A percentile compares a stretch with the other conserved stretches of the same genome.
phyloP scores from a whole-genome alignment of 208 protist species.

The Sergeia podlipaevii region DNA sequence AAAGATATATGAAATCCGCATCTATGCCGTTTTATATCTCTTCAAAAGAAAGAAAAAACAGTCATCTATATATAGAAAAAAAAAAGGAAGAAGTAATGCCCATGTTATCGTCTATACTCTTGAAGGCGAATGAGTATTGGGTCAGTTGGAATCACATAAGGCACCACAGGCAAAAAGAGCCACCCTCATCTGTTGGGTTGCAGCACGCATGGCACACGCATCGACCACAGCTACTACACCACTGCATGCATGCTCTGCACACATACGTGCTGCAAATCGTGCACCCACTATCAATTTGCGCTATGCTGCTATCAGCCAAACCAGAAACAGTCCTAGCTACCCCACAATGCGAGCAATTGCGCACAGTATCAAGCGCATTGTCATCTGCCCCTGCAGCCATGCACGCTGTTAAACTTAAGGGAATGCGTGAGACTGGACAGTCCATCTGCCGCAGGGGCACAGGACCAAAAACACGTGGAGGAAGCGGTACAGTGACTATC shows the following conservation, averaged over 20 bases:
- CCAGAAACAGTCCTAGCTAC: too few relatives aligned
- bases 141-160: too few relatives aligned
- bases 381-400: slow-evolving; percentile 71
- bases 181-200: slow-evolving; percentile 68
- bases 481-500: slow-evolving; percentile 18
- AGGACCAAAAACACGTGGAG: slow-evolving; percentile 13
- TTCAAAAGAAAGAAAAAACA: too few relatives aligned
- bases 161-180: slow-evolving; percentile 66
- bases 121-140: too few relatives aligned
- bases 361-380: slow-evolving; percentile 65
- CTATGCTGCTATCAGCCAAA: too few relatives aligned
- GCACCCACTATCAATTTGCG: slow-evolving; percentile 15
- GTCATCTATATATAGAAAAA: too few relatives aligned
- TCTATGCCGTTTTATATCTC: too few relatives aligned
- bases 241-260: slow-evolving; percentile 23
- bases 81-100: too few relatives aligned
- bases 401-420: too few relatives aligned
- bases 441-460: slow-evolving; percentile 19
- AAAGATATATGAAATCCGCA: too few relatives aligned
- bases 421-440: too few relatives aligned
- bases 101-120: too few relatives aligned
- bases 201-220: slow-evolving; percentile 40
- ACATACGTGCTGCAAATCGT: slow-evolving; percentile 25
- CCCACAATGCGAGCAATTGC: slow-evolving; percentile 24
- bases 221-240: slow-evolving; percentile 20